Evolutionary conservation across 345 rosid genomes (phyloP).

Genomic region (Erucastrum elatum): DNA sequence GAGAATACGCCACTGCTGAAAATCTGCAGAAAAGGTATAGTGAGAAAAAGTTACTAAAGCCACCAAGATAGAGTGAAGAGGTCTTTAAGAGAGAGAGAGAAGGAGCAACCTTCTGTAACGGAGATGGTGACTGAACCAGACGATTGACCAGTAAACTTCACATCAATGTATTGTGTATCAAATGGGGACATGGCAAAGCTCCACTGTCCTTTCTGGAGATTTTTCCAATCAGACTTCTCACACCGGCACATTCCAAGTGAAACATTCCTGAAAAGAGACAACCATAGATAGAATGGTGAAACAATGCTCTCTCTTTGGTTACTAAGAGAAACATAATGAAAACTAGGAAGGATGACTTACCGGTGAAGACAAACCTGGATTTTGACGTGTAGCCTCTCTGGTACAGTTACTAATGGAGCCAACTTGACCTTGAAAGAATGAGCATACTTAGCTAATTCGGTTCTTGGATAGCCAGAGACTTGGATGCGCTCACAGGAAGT

Average conservation of each 20-base stretch:
- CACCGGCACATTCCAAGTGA: slow-evolving; percentile 70
- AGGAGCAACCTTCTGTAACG: slow-evolving; percentile 56
- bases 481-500: slow-evolving; percentile 68
- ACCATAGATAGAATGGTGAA: slow-evolving; percentile 10
- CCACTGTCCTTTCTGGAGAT: slow-evolving; percentile 68
- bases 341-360: slow-evolving; percentile 44
- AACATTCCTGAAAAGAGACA: slow-evolving; percentile 56
- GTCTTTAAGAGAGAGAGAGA: background rate
- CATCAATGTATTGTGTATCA: slow-evolving; percentile 67
- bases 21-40: slow-evolving; percentile 69
- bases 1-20: slow-evolving; percentile 74
- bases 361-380: slow-evolving; percentile 77
- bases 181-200: slow-evolving; percentile 74
- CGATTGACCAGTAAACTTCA: slow-evolving; percentile 54
- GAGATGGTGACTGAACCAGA: slow-evolving; percentile 54
- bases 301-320: background rate
- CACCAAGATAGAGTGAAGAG: background rate
- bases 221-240: slow-evolving; percentile 70
- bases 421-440: slow-evolving; percentile 54
- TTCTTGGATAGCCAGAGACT: slow-evolving; percentile 68
- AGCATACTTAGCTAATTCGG: slow-evolving; percentile 64
- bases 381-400: slow-evolving; percentile 60
- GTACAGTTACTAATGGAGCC: slow-evolving; percentile 51
- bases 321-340: background rate
- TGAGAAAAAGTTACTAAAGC: background rate